These are phyloP conservation scores for Hansenula sp. DNA, from an alignment of 1,139 yeast genomes.

Conservation along the genomic window DNA sequence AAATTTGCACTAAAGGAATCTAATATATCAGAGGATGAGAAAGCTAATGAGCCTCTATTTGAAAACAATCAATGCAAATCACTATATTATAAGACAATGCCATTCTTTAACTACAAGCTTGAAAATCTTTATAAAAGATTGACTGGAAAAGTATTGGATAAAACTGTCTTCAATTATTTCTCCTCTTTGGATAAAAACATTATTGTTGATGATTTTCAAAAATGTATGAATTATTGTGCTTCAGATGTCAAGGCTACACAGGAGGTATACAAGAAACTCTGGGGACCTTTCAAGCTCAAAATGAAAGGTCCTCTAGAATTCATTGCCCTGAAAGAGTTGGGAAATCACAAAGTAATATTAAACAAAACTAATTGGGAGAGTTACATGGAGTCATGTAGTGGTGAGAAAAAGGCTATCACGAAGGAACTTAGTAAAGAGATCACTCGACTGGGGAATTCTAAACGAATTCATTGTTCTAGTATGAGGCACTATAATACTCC, in stretches of 20 bases:
- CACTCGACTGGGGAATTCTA: too few species aligned
- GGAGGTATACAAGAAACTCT: constrained; percentile 58
- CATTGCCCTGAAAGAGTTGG: constrained; percentile 3
- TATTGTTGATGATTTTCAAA: constrained; percentile 53
- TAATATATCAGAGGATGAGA: too few species aligned
- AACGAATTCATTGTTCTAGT: too few species aligned
- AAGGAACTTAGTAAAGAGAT: too few species aligned
- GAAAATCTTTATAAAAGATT: constrained; percentile 58
- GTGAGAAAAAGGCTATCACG: too few species aligned
- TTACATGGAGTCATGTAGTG: too few species aligned
- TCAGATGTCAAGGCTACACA: constrained; percentile 73
- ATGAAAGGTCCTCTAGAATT: constrained; percentile 1
- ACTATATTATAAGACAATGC: constrained; percentile 55
- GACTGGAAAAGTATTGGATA: constrained; percentile 49
- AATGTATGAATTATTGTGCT: constrained; percentile 74
- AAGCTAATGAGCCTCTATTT: constrained; percentile 6
- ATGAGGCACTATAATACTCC: too few species aligned
- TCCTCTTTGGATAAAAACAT: too few species aligned
- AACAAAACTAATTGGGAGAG: constrained; percentile 2
- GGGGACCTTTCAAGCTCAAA: constrained; percentile 47
- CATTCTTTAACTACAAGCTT: too few species aligned
- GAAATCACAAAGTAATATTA: constrained; percentile 4
- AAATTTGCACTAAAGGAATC: too few species aligned
- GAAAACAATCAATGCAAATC: constrained; percentile 55
- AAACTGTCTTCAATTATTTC: too few species aligned